These are phyloP conservation scores for Tetradesmus lagerheimii DNA, from an alignment of 139 green algal genomes.

Conservation along the genomic window DNA sequence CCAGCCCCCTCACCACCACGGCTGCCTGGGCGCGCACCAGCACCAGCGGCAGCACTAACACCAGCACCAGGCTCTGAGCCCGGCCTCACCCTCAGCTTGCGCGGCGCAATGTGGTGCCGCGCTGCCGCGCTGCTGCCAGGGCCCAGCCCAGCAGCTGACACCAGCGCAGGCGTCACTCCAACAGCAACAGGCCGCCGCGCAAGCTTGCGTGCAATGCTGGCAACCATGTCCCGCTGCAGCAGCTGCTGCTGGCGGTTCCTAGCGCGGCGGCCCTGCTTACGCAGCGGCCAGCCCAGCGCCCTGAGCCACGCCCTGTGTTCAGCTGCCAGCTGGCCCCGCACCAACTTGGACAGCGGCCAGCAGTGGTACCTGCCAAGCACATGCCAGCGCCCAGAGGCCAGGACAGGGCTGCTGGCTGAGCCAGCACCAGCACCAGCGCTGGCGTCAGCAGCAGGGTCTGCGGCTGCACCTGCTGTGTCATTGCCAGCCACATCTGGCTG, in stretches of 20 bases:
- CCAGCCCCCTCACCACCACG: background rate
- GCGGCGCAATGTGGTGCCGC: conserved; percentile 1
- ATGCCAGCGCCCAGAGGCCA: background rate
- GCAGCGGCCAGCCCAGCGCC: background rate
- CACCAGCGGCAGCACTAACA: background rate
- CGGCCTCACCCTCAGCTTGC: background rate
- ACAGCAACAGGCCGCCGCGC: conserved; percentile 9
- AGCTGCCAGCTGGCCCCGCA: background rate
- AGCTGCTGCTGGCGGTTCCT: background rate
- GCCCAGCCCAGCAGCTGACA: background rate
- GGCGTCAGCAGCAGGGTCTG: background rate
- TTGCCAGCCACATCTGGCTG: background rate
- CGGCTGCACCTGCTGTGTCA: background rate
- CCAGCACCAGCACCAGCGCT: too few species aligned
- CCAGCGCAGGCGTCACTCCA: conserved; percentile 17
- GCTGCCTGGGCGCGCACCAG: background rate
- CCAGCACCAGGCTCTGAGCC: background rate
- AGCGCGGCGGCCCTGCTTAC: background rate
- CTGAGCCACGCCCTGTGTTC: background rate
- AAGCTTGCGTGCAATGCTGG: background rate
- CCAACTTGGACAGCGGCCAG: background rate
- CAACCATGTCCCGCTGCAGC: background rate
- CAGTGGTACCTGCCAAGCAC: background rate
- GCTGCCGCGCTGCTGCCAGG: background rate
- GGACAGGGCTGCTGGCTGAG: background rate